Conservation (phyloP, 495 filamentous ascomycete genomes). For the Rusavskia elegans region DNA sequence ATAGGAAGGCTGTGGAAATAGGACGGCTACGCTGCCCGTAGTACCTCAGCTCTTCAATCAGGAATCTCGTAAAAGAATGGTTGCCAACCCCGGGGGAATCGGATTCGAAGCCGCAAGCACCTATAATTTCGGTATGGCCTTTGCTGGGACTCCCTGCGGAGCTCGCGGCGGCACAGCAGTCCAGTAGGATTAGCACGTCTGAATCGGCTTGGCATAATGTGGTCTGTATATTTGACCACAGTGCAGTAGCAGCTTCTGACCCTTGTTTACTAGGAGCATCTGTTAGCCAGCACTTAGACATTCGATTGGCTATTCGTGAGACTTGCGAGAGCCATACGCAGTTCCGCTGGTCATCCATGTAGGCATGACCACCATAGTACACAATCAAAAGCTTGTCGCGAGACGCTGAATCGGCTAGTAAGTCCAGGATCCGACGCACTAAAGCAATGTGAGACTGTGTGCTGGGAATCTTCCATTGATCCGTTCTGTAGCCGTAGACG, state of each 20-base stretch:
- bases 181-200: slow-evolving; percentile 35
- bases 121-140: slow-evolving; percentile 14
- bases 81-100: slow-evolving; percentile 3
- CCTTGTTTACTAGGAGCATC: too few species aligned
- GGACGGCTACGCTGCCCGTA: neutral
- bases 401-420: neutral
- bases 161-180: slow-evolving; percentile 33
- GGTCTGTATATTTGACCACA: slow-evolving; percentile 37
- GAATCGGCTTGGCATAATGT: slow-evolving; percentile 32
- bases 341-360: too few species aligned
- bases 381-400: too few species aligned
- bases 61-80: slow-evolving; percentile 15
- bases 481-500: slow-evolving; percentile 30
- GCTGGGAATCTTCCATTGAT: slow-evolving; percentile 34
- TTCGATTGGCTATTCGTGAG: too few species aligned
- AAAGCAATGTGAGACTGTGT: slow-evolving; percentile 32
- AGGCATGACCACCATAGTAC: too few species aligned
- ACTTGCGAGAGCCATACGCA: too few species aligned
- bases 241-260: neutral
- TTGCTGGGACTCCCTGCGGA: slow-evolving; percentile 1
- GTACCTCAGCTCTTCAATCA: slow-evolving; percentile 9
- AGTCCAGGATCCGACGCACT: slow-evolving; percentile 10
- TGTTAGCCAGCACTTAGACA: too few species aligned
- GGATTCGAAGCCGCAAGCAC: slow-evolving; percentile 16
- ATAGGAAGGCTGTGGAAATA: slow-evolving; percentile 1